Evolutionary conservation across 2,329 filamentous ascomycete species (phyloP).

Genomic region (Penicillium sp.): DNA sequence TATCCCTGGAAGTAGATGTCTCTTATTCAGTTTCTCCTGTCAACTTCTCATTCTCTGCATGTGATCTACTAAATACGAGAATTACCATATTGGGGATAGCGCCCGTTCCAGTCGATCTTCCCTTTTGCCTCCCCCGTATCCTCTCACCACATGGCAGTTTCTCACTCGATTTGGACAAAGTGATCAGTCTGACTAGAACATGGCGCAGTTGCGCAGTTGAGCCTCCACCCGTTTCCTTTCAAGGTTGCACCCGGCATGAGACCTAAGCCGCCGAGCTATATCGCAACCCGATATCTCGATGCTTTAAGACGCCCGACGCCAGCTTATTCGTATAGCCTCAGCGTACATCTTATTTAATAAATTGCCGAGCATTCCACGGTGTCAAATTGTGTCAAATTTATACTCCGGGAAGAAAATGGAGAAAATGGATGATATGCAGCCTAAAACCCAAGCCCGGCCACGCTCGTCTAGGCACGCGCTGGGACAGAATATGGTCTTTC

Average conservation of each 20-base stretch:
- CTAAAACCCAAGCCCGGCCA: not conserved
- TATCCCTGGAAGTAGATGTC: not conserved
- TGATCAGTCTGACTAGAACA: not conserved
- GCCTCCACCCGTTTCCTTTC: not conserved
- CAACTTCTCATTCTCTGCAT: not conserved
- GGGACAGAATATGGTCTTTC: conserved; percentile 27
- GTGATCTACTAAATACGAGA: conserved; percentile 18
- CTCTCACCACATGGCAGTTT: not conserved
- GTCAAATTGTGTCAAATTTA: not conserved
- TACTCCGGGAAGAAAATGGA: no score
- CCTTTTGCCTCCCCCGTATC: not conserved
- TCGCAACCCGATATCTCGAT: not conserved
- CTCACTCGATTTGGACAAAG: not conserved
- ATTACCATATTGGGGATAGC: conserved; percentile 20
- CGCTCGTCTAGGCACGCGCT: conserved; percentile 14
- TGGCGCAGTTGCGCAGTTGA: not conserved
- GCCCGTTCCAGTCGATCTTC: not conserved
- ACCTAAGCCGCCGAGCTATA: not conserved
- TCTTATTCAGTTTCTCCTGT: not conserved
- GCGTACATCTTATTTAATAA: not conserved
- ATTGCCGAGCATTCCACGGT: not conserved
- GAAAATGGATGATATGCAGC: not conserved
- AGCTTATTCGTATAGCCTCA: not conserved
- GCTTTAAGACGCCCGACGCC: not conserved
- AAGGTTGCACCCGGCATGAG: not conserved